Base-by-base conservation (phyloP, 2,329 filamentous ascomycete species). In the Penicillium capsulatum region DNA sequence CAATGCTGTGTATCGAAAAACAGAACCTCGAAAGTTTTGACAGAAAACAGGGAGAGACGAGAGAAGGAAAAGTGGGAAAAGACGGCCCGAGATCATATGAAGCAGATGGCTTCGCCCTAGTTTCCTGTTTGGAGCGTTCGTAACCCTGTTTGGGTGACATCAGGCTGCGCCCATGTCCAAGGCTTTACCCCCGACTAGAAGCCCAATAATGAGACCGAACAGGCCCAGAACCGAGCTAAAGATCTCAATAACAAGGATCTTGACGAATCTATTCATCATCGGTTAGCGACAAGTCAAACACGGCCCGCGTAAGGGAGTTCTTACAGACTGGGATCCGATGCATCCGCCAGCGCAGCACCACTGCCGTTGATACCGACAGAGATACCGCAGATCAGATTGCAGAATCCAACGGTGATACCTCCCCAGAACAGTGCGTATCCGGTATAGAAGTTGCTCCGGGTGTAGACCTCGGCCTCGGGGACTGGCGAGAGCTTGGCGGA, bases 221-320 rank as follows among this genome's bases (percentile, higher is more conserved):
- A 98, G 80, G 49, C 94, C 92, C 8, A 98, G 77, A 34, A 98
- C 91, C 28, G 91, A 97, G 65, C 90, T 96, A 75, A 98, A 98
- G 65, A 98, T 98, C 70, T 98, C 94, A 60, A 98, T 94, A 54
- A 98, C 91, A 36, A 98, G 81, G 54, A 98, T 95, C 73, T 95
- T 96, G 70, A 98, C 91, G 69, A 98, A 98, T 38, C 90, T 95
- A 28, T 38, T 17, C 19, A n/a, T 31, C 3, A 28, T 10, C 13
- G 17, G 38, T 48, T 36, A 44, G 28, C 32, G 15, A 19, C 20
- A 13, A 14, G 8, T 17, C 32, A 13, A 43, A 17, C 20, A 33
- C 13, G 28, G 7, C 4, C 26, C 19, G 15, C 20, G 29, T 6
- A 34, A 22, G 7, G 16, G 32, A 39, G 15, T 27, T 75, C 88